Conservation (phyloP, 1,284 basidiomycete genomes). For the Ganoderma multipileum region DNA sequence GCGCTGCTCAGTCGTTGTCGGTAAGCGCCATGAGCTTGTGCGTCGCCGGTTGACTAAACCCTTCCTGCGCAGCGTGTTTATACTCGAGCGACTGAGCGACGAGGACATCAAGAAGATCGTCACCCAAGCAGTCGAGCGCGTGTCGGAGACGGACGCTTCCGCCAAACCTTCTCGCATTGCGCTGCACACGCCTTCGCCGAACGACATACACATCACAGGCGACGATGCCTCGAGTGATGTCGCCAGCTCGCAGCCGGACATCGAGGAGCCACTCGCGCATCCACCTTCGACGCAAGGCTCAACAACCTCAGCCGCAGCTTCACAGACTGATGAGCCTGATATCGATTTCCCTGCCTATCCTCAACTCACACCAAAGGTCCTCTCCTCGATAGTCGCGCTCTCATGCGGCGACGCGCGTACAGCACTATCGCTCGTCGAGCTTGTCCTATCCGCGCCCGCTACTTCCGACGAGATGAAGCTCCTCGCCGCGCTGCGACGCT, state of each 20-base stretch:
- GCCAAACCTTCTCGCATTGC: constrained; percentile 3
- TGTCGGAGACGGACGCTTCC: constrained; percentile 35
- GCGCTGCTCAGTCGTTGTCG: constrained; percentile 85
- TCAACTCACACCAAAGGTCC: constrained; percentile 55
- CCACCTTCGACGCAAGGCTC: constrained; percentile 28
- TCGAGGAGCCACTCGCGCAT: constrained; percentile 25
- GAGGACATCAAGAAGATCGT: constrained; percentile 63
- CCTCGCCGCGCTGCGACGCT: constrained; percentile 56
- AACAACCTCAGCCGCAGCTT: constrained; percentile 19
- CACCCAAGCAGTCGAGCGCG: constrained; percentile 53
- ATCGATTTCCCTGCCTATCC: constrained; percentile 44
- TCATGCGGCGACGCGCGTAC: constrained; percentile 76
- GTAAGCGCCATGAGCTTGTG: constrained; percentile 46
- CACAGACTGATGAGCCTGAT: background rate
- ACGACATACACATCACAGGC: constrained; percentile 10
- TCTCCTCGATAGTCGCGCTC: constrained; percentile 60
- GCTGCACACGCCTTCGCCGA: constrained; percentile 6
- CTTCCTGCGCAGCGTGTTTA: constrained; percentile 57
- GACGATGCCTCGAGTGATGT: constrained; percentile 24
- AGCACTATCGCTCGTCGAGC: constrained; percentile 71
- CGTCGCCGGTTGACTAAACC: background rate
- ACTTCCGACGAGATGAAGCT: constrained; percentile 51
- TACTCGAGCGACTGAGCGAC: constrained; percentile 66
- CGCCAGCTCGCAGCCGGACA: constrained; percentile 31
- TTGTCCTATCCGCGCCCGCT: constrained; percentile 55